Base-by-base conservation (phyloP, 768 basidiomycete species). In the Tubosaeta sp. region DNA sequence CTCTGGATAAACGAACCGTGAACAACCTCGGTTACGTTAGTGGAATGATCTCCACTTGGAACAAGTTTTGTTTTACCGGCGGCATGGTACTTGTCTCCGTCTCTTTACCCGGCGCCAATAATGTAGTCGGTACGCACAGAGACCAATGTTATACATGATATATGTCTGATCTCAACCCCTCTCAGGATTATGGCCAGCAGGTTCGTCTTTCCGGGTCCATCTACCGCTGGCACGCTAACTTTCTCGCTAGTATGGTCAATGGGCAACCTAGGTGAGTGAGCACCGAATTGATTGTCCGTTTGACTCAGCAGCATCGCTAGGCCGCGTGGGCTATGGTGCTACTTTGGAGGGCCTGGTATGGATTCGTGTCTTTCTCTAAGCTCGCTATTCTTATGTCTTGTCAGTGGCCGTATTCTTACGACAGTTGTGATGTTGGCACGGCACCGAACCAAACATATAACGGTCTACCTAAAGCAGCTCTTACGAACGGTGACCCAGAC, bases 51-150 rank as follows among this genome's bases (percentile, higher is more conserved):
- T 70, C 80, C 21, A 77, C 79, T 16, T 73, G 84, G 90, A 96
- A 96, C 70, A 94, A 95, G 69, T 89, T 98, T 56, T 97, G 91
- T 71, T 94, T 95, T 70, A 90, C 90, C 27, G 91, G 90, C 32
- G 94, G 94, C 35, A 74, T 90, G 51, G 73, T 94, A 46, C 83
- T 89, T 57, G 71, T 77, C 3, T 78, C 80, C 31, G 82, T 87
- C n/a, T 74, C 72, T 24, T 70, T 92, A 42, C 90, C 90, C 8
- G 90, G 90, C 0, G 80, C 75, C 58, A 82, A 83, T 55, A 14
- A 61, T 19, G 71, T 91, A 30, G 70, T 59, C 21, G 80, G 78
- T 51, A 31, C 24, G 71, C 39, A 48, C 21, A 25, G 18, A 27
- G 19, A 30, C 29, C 49, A 7, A 5, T 43, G 11, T 30, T 27